Percentiles rank a stretch among this genome's conserved stretches.
These are phyloP conservation scores for Mallotus nudiflorus DNA, from an alignment of 345 rosid genomes.

Conservation along the genomic window DNA sequence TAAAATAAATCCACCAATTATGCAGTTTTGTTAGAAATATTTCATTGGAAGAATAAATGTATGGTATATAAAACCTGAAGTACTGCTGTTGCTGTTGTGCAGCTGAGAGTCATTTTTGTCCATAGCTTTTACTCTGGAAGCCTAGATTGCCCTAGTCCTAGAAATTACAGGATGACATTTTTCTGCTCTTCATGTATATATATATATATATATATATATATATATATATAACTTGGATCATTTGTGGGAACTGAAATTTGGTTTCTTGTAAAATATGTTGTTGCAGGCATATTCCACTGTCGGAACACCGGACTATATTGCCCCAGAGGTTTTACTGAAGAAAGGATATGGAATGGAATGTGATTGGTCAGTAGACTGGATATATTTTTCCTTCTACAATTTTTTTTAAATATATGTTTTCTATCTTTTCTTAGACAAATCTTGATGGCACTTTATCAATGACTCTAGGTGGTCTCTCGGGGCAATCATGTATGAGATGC, in stretches of 20 bases:
- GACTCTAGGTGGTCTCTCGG: slow-evolving; percentile 96
- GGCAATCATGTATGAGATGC: slow-evolving; percentile 99
- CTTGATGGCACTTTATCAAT: slow-evolving; percentile 12
- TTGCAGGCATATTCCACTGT: slow-evolving; percentile 31
- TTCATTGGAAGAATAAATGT: too few species aligned
- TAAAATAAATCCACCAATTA: background rate
- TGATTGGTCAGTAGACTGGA: slow-evolving; percentile 30
- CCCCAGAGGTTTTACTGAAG: slow-evolving; percentile 40
- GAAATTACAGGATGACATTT: slow-evolving; percentile 4
- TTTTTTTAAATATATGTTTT: background rate
- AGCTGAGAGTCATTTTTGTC: background rate
- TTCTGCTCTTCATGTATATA: too few species aligned
- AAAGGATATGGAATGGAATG: slow-evolving; percentile 45
- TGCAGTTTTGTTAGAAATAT: background rate
- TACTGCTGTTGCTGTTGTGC: background rate
- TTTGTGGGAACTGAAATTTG: background rate
- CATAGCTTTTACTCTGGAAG: background rate
- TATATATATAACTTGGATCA: background rate
- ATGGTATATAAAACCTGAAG: too few species aligned
- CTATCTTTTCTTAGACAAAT: slow-evolving; percentile 12
- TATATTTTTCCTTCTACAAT: background rate
- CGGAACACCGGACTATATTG: slow-evolving; percentile 40
- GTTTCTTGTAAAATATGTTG: slow-evolving; percentile 12
- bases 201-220: too few species aligned
- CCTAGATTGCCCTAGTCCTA: slow-evolving; percentile 3